Percentiles rank a stretch among this genome's conserved stretches.
phyloP scores from a whole-genome alignment of 2,329 filamentous ascomycete species.

The Talaromyces sp. region DNA sequence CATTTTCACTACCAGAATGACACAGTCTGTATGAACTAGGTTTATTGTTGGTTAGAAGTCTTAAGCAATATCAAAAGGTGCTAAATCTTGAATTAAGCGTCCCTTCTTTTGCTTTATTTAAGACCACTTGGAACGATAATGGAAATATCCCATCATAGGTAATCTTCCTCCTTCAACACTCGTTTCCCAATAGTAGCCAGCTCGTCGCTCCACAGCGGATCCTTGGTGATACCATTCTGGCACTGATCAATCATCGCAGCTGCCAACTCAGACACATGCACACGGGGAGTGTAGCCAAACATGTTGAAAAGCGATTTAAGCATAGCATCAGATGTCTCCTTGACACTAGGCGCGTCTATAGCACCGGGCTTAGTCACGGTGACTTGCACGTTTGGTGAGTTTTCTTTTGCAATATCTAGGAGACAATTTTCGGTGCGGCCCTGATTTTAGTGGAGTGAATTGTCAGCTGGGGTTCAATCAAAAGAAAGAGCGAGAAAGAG shows the following conservation, averaged over 20 bases:
- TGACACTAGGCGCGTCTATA: constrained; percentile 50
- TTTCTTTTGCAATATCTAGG: constrained; percentile 36
- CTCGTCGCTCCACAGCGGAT: constrained; percentile 43
- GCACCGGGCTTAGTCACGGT: constrained; percentile 28
- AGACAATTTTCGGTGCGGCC: constrained; percentile 45
- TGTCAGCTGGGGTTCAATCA: neutral
- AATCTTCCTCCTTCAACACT: constrained; percentile 7
- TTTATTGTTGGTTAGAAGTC: no score
- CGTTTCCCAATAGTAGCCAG: constrained; percentile 34
- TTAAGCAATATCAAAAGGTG: no score
- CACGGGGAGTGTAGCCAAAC: constrained; percentile 27
- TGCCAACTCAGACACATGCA: constrained; percentile 36
- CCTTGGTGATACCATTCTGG: constrained; percentile 44
- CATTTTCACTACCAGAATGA: neutral
- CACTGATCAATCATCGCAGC: constrained; percentile 44
- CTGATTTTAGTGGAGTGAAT: constrained; percentile 40
- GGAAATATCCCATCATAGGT: neutral
- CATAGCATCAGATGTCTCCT: constrained; percentile 75
- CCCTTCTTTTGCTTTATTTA: no score
- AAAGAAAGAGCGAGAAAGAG: constrained; percentile 16
- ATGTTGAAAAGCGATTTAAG: constrained; percentile 70
- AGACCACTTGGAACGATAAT: no score
- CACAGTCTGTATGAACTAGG: no score
- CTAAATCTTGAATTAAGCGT: no score
- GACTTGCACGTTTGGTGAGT: constrained; percentile 27